Percentiles rank a stretch among this genome's conserved stretches.
phyloP scores from a whole-genome alignment of 495 filamentous ascomycete genomes.

The Lentithecium fluviatile region DNA sequence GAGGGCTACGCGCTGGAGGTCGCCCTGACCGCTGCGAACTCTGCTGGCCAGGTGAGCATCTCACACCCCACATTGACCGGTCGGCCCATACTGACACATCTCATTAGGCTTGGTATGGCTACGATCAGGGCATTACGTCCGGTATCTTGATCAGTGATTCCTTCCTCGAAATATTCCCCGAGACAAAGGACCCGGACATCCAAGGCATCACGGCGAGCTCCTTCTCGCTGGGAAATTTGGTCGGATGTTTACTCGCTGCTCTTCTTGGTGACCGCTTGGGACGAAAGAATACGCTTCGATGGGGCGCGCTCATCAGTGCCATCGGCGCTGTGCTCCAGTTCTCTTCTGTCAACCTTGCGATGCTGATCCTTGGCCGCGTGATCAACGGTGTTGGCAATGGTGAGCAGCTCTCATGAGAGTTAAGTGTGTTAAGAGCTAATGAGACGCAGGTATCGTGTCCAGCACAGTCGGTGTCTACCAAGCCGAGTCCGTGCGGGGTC shows the following conservation, averaged over 20 bases:
- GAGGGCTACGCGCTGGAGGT: conserved; percentile 29
- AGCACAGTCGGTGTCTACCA: conserved; percentile 28
- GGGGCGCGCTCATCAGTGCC: conserved; percentile 46
- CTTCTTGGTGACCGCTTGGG: conserved; percentile 52
- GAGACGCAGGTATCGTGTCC: conserved; percentile 8
- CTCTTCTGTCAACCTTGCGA: conserved; percentile 45
- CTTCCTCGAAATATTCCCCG: conserved; percentile 30
- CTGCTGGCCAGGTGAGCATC: conserved; percentile 18
- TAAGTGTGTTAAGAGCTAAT: no score
- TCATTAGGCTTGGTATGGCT: conserved; percentile 27
- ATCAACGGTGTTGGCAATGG: conserved; percentile 42
- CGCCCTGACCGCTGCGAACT: conserved; percentile 24
- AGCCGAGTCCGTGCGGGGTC: conserved; percentile 10
- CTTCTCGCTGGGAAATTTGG: conserved; percentile 19
- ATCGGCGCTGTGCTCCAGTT: conserved; percentile 52
- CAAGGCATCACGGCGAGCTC: conserved; percentile 16
- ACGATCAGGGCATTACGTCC: conserved; percentile 31
- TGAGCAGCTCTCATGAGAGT: not conserved
- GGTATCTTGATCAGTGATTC: conserved; percentile 25
- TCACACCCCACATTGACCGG: no score
- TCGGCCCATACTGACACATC: not conserved
- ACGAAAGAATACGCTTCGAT: conserved; percentile 49
- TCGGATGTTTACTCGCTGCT: conserved; percentile 49
- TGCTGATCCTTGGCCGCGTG: conserved; percentile 52
- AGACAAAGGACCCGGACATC: conserved; percentile 17